Evolutionary conservation across 768 basidiomycete genomes (phyloP), one percentile per base, ranked within the genome.

Genomic region (Lactarius sanguifluus): DNA sequence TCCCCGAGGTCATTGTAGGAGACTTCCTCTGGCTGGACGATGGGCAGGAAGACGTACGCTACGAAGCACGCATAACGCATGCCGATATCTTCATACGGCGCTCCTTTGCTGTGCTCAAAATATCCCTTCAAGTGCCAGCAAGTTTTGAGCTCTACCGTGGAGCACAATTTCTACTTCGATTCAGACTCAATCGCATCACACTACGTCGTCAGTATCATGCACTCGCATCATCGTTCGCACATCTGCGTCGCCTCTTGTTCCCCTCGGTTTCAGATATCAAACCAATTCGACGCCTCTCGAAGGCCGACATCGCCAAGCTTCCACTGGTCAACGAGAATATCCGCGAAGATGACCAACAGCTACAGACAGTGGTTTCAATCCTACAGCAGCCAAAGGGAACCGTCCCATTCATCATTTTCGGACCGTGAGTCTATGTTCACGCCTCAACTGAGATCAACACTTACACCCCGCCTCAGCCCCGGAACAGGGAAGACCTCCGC

Each of bases 401-500:
- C 5, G 72, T 78, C 0, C 85, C 86, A 0, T 88, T 87, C 67
- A 77, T 86, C 9, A 74, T 88, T 5, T 88, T 86, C 73, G 87
- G 87, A 40, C 87, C 87, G 86, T 87, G 72, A 70, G 86, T 81
- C 52, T 16, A 12, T 66, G 30, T 5, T 28, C 50, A 15, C 23
- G 23, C 47, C 25, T 52, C 13, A 13, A 52, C 23, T 52, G 12
- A 52, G 50, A 52, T 25, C 12, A 15, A 15, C n/a, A 23, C 34
- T 12, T 28, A 64, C 47, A 10, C 3, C 50, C 54, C 36, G 43
- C 38, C 28, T 15, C 61, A 86, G 85, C 0, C 85, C 85, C 5
- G 86, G 86, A 9, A 89, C 88, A 0, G 88, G 88, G 0, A 90
- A 90, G 73, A 89, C 88, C 0, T 80, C 88, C 28, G 88, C 86